These are phyloP conservation scores for Oryza nivara DNA, from an alignment of 176 grass and related monocot species.

Conservation along the genomic window DNA sequence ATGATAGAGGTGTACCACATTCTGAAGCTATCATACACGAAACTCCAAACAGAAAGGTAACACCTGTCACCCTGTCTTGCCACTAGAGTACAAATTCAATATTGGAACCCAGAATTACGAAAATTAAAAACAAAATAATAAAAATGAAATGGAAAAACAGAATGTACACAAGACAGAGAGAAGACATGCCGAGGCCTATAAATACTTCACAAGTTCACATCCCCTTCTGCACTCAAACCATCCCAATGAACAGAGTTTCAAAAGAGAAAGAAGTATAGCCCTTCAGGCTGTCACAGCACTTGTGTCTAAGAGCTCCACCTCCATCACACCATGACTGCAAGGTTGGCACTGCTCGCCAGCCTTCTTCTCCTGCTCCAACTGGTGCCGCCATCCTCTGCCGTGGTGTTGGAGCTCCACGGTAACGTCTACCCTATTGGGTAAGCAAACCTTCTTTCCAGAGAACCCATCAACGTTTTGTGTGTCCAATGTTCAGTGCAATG, in stretches of 20 bases:
- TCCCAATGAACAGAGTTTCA: conserved; percentile 17
- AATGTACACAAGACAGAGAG: background rate
- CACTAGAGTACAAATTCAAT: background rate
- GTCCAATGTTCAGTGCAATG: background rate
- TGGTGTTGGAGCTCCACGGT: conserved; percentile 45
- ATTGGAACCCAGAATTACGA: background rate
- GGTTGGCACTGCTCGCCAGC: background rate
- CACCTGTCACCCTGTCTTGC: background rate
- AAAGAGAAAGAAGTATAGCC: background rate
- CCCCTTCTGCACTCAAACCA: background rate
- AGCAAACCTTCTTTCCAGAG: background rate
- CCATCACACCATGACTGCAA: conserved; percentile 12
- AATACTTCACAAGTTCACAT: conserved; percentile 12
- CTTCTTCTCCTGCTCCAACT: conserved; percentile 28
- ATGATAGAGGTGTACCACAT: too few relatives aligned
- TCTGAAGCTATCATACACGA: background rate
- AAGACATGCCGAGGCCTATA: background rate
- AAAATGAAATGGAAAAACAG: background rate
- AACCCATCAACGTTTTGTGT: background rate
- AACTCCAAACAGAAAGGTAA: background rate
- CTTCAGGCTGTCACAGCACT: too few relatives aligned
- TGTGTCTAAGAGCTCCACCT: too few relatives aligned
- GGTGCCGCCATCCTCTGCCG: conserved; percentile 28
- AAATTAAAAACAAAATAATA: background rate
- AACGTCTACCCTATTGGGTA: conserved; percentile 61